These are phyloP conservation scores for Xanthoceras sorbifolium DNA, from an alignment of 345 rosid species.

Conservation along the genomic window DNA sequence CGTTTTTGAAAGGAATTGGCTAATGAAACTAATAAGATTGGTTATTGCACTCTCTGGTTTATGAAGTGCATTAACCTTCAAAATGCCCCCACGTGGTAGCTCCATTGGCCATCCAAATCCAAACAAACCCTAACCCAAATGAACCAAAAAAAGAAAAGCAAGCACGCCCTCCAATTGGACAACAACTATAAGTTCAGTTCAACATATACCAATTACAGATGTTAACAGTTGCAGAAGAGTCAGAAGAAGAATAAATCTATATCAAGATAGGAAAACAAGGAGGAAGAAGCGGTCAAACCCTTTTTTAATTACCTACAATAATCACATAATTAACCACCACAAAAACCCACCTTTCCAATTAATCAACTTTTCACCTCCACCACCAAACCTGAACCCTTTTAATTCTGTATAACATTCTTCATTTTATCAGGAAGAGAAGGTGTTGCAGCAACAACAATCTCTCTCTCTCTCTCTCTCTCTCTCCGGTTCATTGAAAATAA, in stretches of 20 bases:
- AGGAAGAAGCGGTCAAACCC: constrained; percentile 23
- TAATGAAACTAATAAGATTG: no score
- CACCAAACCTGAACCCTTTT: constrained; percentile 7
- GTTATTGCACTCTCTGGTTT: no score
- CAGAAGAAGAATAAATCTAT: background rate
- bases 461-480: constrained; percentile 10
- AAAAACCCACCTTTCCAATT: constrained; percentile 16
- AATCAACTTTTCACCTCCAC: constrained; percentile 14
- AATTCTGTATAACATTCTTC: constrained; percentile 22
- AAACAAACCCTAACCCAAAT: no score
- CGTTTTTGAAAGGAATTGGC: no score
- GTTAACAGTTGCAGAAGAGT: constrained; percentile 5
- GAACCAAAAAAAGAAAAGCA: background rate
- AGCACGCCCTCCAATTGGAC: no score
- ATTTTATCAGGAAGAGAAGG: constrained; percentile 40
- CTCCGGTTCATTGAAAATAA: background rate
- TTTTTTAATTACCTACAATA: background rate
- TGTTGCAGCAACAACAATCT: constrained; percentile 1
- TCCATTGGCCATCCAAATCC: no score
- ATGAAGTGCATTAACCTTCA: no score
- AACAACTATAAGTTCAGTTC: no score
- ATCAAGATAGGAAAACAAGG: constrained; percentile 3
- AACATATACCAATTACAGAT: background rate
- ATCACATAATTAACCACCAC: constrained; percentile 34
- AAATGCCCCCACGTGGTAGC: no score